Conservation (phyloP, 148 eudicot genomes). For the Chenopodium quinoa region DNA sequence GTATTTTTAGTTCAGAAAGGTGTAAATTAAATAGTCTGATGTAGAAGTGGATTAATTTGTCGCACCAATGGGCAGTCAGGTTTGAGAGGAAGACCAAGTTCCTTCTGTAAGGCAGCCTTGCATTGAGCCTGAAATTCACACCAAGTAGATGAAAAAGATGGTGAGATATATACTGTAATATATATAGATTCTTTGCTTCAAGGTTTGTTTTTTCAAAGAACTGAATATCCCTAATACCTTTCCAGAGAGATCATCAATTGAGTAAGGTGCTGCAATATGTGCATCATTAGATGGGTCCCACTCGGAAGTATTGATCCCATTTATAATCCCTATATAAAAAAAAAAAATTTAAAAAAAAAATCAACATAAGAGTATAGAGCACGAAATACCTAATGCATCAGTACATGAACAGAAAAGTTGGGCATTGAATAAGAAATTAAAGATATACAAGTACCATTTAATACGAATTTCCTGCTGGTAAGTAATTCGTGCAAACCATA, state of each 20-base stretch:
- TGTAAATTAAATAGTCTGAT: not conserved
- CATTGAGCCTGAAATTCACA: constrained; percentile 56
- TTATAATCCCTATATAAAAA: constrained; percentile 65
- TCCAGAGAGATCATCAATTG: constrained; percentile 79
- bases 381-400: not conserved
- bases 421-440: not conserved
- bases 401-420: not conserved
- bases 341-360: no score
- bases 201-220: not conserved
- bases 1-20: not conserved
- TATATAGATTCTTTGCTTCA: not conserved
- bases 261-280: constrained; percentile 68
- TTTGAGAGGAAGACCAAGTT: constrained; percentile 80
- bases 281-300: constrained; percentile 82
- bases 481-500: constrained; percentile 82
- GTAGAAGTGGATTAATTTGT: not conserved
- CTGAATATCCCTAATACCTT: constrained; percentile 48
- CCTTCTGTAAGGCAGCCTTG: constrained; percentile 76
- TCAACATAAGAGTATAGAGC: not conserved
- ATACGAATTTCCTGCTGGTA: constrained; percentile 63
- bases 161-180: not conserved
- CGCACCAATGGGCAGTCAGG: constrained; percentile 93
- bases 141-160: not conserved
- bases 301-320: constrained; percentile 69
- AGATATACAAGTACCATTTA: constrained; percentile 52